Conservation (phyloP, 2,329 filamentous ascomycete genomes). For the Dactylella cylindrospora region DNA sequence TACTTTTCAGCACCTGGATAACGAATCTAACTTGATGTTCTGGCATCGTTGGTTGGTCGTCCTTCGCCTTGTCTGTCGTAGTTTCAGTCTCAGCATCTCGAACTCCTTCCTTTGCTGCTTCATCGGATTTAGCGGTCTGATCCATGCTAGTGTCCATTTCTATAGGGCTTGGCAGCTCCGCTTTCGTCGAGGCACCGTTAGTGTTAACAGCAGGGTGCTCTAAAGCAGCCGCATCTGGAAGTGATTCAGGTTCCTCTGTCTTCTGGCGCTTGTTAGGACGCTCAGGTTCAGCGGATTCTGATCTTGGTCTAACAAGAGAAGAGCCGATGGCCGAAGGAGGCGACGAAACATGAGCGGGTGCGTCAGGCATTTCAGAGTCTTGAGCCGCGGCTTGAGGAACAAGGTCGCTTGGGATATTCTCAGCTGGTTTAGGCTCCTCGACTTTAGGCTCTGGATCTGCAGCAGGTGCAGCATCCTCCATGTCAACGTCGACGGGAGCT, state of each 20-base stretch:
- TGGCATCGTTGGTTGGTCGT: conserved; percentile 56
- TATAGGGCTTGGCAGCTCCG: conserved; percentile 15
- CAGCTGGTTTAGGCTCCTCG: conserved; percentile 51
- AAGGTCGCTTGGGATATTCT: conserved; percentile 53
- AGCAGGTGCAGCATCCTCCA: conserved; percentile 24
- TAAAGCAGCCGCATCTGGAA: conserved; percentile 55
- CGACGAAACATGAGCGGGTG: conserved; percentile 52
- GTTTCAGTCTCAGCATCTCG: conserved; percentile 44
- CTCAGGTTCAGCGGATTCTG: conserved; percentile 65
- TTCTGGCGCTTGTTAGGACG: conserved; percentile 79
- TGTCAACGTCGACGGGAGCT: conserved; percentile 28
- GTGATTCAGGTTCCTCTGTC: conserved; percentile 61
- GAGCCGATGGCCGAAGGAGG: conserved; percentile 59
- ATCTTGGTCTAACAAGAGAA: conserved; percentile 70
- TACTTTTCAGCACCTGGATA: conserved; percentile 66
- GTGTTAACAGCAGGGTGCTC: conserved; percentile 53
- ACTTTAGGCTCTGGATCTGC: neutral
- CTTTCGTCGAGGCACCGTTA: conserved; percentile 45
- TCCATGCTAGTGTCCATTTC: conserved; percentile 49
- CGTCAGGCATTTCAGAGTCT: conserved; percentile 59
- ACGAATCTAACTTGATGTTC: conserved; percentile 64
- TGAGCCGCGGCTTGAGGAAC: conserved; percentile 53
- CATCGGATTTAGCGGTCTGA: conserved; percentile 49
- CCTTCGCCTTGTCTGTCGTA: conserved; percentile 31
- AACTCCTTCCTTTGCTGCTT: conserved; percentile 16